phyloP scores from a whole-genome alignment of 768 basidiomycete genomes.

The Suillus weaverae region DNA sequence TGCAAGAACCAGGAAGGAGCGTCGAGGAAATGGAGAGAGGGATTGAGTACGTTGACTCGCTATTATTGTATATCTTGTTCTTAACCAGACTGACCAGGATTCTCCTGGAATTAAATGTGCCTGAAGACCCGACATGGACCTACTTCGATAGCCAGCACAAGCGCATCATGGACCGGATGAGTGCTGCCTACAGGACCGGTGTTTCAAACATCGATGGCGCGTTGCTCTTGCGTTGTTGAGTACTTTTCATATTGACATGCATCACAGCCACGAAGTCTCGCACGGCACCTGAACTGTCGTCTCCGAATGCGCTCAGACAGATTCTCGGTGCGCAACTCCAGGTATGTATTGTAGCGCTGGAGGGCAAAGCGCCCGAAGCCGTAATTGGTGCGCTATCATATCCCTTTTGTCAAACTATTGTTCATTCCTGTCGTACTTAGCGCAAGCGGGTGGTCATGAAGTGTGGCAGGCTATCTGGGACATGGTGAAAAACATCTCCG shows the following conservation, averaged over 20 bases:
- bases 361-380: constrained; percentile 61
- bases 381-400: constrained; percentile 50
- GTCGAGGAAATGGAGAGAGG: constrained; percentile 97
- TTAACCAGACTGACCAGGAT: constrained; percentile 52
- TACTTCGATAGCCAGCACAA: constrained; percentile 94
- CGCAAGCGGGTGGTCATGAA: constrained; percentile 67
- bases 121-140: constrained; percentile 92
- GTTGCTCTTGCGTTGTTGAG: constrained; percentile 7
- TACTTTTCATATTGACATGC: constrained; percentile 5
- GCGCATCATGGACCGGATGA: constrained; percentile 80
- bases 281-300: constrained; percentile 33
- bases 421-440: constrained; percentile 38
- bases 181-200: constrained; percentile 54
- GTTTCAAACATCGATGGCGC: constrained; percentile 51
- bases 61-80: background rate
- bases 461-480: constrained; percentile 80
- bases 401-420: background rate
- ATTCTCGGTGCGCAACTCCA: constrained; percentile 59
- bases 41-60: constrained; percentile 67
- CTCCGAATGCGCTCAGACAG: constrained; percentile 40
- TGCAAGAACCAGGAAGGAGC: constrained; percentile 76
- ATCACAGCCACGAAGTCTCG: constrained; percentile 49
- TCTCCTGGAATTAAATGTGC: constrained; percentile 78
- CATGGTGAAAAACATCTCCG: constrained; percentile 85
- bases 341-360: constrained; percentile 56